Base-by-base conservation (phyloP, 2,329 filamentous ascomycete species). In the Emericellopsis atlantica region DNA sequence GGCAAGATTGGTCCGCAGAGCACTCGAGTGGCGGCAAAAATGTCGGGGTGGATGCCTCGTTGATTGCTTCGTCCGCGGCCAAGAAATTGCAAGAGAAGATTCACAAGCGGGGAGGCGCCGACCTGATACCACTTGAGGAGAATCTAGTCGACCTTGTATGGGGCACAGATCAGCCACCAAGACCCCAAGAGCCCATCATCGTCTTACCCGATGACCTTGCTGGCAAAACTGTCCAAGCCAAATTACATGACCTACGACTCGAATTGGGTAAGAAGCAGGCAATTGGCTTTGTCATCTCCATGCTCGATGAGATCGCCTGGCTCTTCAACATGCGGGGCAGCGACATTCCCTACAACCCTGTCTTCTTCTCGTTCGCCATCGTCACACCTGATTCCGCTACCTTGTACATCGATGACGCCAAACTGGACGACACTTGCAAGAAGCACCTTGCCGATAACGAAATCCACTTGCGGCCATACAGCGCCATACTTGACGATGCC, bases 281-380 rank as follows among this genome's bases (percentile, higher is more conserved):
- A 6, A 74, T 81, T 15, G 90, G 86, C 1, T 87, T 96, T 50
- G 79, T 96, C 38, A 77, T 96, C 36, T 95, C 89, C 6, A 89
- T 93, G 80, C 76, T 98, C 35, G 92, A 98, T 54, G 92, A 98
- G 61, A 79, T 95, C 51, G 92, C 92, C 10, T 98, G 92, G 92
- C 72, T 98, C n/a, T 95, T 95, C 68, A 98, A 98, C 62, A 66
- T 98, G 38, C 80, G 92, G 50, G 92, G 92, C 51, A 92, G 74
- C 58, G 92, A 96, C 57, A 96, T 98, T 48, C 86, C 88, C 0
- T 98, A 92, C 66, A 98, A 98, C 56, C 92, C 92, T 0, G 92
- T 98, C 39, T 96, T 98, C 69, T 96, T 96, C 64, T 92, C 90
- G 14, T 98, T 96, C 54, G 90, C 90, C 36, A 74, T 92, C 34